Conservation (phyloP, 495 filamentous ascomycete genomes). For the Penicillium mononematosum region DNA sequence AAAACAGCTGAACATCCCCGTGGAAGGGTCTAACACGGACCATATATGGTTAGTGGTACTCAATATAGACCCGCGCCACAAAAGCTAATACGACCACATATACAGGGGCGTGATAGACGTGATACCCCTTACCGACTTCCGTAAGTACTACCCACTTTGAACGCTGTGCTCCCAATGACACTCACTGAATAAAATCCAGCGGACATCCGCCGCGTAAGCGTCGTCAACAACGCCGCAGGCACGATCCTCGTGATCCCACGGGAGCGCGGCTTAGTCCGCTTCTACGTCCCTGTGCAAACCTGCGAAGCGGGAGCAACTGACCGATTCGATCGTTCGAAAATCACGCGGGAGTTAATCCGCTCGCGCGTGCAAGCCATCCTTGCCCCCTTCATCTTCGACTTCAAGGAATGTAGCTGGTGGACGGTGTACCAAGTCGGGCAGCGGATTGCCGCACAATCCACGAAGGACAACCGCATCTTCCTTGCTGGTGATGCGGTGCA, state of each 20-base stretch:
- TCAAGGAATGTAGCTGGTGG: slow-evolving; percentile 60
- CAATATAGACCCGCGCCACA: background rate
- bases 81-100: background rate
- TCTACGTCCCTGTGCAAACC: slow-evolving; percentile 65
- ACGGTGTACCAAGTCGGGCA: slow-evolving; percentile 65
- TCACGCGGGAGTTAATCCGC: slow-evolving; percentile 59
- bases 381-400: slow-evolving; percentile 59
- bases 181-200: slow-evolving; percentile 25
- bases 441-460: slow-evolving; percentile 66
- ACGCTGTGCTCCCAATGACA: background rate
- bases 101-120: slow-evolving; percentile 59
- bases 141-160: slow-evolving; percentile 26
- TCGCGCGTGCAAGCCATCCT: slow-evolving; percentile 60
- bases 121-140: slow-evolving; percentile 64
- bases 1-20: slow-evolving; percentile 51
- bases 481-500: slow-evolving; percentile 80
- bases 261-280: slow-evolving; percentile 62
- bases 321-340: slow-evolving; percentile 51
- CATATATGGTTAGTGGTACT: slow-evolving; percentile 48
- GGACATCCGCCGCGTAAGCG: slow-evolving; percentile 61
- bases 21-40: slow-evolving; percentile 61
- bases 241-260: slow-evolving; percentile 68
- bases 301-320: slow-evolving; percentile 13
- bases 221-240: slow-evolving; percentile 59
- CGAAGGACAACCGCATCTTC: slow-evolving; percentile 66